phyloP scores from a whole-genome alignment of 2,329 filamentous ascomycete species.

The Alternaria alternata region DNA sequence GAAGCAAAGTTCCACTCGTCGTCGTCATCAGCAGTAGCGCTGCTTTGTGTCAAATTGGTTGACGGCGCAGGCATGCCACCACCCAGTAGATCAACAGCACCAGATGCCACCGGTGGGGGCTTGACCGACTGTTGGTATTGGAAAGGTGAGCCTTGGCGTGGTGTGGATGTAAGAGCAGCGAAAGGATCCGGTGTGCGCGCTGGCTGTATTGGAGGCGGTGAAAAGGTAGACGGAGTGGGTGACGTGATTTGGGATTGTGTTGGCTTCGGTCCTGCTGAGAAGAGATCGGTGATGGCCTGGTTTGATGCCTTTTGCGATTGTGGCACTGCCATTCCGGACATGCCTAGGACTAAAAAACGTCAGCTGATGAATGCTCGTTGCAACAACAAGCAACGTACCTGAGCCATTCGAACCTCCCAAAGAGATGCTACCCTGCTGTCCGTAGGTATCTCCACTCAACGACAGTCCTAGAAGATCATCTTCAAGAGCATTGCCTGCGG shows the following conservation, averaged over 20 bases:
- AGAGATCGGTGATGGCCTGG: conserved; percentile 65
- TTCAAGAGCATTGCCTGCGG: conserved; percentile 74
- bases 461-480: conserved; percentile 92
- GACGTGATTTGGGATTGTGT: conserved; percentile 53
- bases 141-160: conserved; percentile 60
- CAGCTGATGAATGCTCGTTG: conserved; percentile 7
- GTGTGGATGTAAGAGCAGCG: conserved; percentile 63
- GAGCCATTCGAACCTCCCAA: conserved; percentile 67
- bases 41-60: conserved; percentile 39
- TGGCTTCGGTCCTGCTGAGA: conserved; percentile 59
- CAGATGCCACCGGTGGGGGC: conserved; percentile 42
- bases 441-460: conserved; percentile 71
- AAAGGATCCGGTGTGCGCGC: conserved; percentile 64
- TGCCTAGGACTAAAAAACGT: conserved; percentile 37
- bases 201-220: conserved; percentile 46
- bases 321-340: conserved; percentile 45
- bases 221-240: conserved; percentile 55
- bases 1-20: conserved; percentile 97
- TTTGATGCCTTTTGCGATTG: conserved; percentile 53
- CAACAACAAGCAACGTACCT: conserved; percentile 24
- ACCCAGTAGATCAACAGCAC: conserved; percentile 48
- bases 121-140: conserved; percentile 57
- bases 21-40: conserved; percentile 78
- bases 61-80: conserved; percentile 38
- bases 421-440: conserved; percentile 81